Base-by-base conservation (phyloP, 2,329 filamentous ascomycete genomes). In the Diaporthe vexans region DNA sequence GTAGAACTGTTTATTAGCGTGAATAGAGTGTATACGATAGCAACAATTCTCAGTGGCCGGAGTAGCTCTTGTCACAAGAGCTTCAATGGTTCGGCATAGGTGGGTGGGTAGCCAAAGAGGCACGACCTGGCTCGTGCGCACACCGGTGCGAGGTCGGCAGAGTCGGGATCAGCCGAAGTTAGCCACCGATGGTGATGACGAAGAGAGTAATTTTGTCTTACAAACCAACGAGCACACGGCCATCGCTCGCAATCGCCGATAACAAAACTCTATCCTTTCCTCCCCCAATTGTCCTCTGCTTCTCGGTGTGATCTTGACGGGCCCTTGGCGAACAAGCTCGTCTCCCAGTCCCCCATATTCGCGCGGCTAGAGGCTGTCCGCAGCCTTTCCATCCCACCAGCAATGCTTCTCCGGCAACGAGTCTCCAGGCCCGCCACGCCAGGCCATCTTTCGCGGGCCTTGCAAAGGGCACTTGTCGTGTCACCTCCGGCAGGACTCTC, bases 341-440 rank as follows among this genome's bases (percentile, higher is more conserved):
- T 48, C 43, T 24, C 24, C 24, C 59, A 65, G 24, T 52, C 35
- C 43, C 24, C 13, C 3, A 65, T 21, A 35, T 29, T 65, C 43
- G 48, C 15, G 35, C n/a, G 48, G 35, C 15, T 69, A 69, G 46
- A 24, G 48, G 56, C 33, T 65, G 43, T 61, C 56, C 69, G 48
- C 15, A 71, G 48, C 56, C 56, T 52, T 40, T 17, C 17, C 52
- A 40, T 21, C 37, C 26, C 17, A 37, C 37, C 71, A 76, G 46
- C 56, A 54, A 77, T 77, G 76, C 75, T 77, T 52, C 72, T 77
- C 58, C 75, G 76, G 48, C 76, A 77, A 63, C 76, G 74, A 40
- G 56, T 76, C 19, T 69, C 76, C 15, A 73, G 76, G 71, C 65
- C 73, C 17, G 54, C 29, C n/a, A 71, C 63, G 51, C 70, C 73